phyloP scores from a whole-genome alignment of 169 alveolate genomes.

The Cryptosporidium sp. region DNA sequence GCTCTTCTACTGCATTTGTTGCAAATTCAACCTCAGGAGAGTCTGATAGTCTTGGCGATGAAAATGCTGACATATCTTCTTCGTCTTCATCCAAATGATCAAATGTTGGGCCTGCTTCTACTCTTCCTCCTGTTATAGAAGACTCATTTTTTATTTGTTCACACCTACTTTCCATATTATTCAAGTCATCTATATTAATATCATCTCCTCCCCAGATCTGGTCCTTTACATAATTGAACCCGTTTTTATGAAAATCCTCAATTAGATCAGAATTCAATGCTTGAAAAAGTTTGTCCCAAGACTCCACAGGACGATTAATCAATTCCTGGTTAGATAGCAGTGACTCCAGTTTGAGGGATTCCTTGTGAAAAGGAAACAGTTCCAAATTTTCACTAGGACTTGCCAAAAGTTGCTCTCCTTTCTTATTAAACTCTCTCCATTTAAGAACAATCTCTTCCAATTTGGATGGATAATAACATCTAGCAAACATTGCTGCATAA shows the following conservation, averaged over 20 bases:
- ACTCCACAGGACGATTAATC: conserved; percentile 1
- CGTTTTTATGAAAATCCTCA: conserved; percentile 20
- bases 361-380: conserved; percentile 17
- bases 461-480: conserved; percentile 87
- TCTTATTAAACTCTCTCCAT: conserved; percentile 80
- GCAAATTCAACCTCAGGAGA: not conserved
- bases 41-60: not conserved
- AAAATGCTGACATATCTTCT: not conserved
- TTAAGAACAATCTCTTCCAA: conserved; percentile 78
- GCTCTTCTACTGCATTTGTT: not conserved
- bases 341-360: conserved; percentile 17
- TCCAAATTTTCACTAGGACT: conserved; percentile 27
- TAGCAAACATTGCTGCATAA: conserved; percentile 90
- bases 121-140: not conserved
- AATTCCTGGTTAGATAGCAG: not conserved
- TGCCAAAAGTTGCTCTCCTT: conserved; percentile 16
- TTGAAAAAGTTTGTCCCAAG: conserved; percentile 39
- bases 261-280: conserved; percentile 36
- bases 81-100: not conserved
- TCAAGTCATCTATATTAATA: not conserved
- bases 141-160: not conserved
- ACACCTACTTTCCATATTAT: not conserved
- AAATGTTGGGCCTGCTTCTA: not conserved
- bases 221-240: conserved; percentile 32
- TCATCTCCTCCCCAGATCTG: conserved; percentile 50